phyloP scores from a whole-genome alignment of 2,329 filamentous ascomycete genomes.

The Aspergillus sp. region DNA sequence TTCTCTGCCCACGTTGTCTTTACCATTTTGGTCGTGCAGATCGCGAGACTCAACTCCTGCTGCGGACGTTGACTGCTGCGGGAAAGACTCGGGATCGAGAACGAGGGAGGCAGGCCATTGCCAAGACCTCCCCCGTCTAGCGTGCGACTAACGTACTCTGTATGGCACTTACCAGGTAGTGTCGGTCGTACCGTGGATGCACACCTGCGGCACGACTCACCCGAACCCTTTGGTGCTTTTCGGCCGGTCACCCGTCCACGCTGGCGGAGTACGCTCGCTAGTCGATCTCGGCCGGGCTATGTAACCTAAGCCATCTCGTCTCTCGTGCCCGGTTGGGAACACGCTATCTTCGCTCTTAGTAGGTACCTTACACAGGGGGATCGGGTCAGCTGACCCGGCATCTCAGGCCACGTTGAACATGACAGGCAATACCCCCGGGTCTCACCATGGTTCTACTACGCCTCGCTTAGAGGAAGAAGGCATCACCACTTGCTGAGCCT shows the following conservation, averaged over 20 bases:
- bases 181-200: too few species aligned
- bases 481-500: not conserved
- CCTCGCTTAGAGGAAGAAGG: not conserved
- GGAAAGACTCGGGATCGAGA: not conserved
- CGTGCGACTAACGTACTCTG: too few species aligned
- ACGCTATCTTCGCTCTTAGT: not conserved
- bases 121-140: not conserved
- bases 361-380: too few species aligned
- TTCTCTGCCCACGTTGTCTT: not conserved
- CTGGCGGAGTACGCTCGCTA: not conserved
- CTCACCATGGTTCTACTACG: not conserved
- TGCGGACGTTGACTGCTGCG: not conserved
- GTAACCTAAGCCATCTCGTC: not conserved
- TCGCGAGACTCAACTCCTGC: not conserved
- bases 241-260: not conserved
- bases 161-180: too few species aligned
- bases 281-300: not conserved
- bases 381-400: not conserved
- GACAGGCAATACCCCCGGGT: not conserved
- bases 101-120: too few species aligned
- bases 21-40: not conserved
- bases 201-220: not conserved
- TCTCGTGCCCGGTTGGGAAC: not conserved
- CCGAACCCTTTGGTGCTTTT: not conserved
- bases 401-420: not conserved